phyloP scores from a whole-genome alignment of 805 yeast species.

The Myxozyma udenii region DNA sequence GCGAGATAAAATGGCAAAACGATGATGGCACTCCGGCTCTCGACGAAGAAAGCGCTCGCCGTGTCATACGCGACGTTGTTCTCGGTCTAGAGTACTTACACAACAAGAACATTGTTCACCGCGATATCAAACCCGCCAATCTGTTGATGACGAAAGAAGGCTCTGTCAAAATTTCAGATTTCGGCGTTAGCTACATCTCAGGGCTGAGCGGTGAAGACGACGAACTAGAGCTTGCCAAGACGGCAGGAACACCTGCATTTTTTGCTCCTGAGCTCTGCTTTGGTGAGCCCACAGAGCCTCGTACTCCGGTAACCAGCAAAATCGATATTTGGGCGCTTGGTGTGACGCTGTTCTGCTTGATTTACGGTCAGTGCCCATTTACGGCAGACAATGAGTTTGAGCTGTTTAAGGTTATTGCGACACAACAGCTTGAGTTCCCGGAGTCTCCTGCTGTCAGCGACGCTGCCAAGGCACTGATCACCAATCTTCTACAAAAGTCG shows the following conservation, averaged over 20 bases:
- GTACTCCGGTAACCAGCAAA: conserved; percentile 65
- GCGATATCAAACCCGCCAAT: conserved; percentile 96
- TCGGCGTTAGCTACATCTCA: conserved; percentile 84
- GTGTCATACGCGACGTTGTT: conserved; percentile 76
- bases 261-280: conserved; percentile 90
- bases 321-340: conserved; percentile 99
- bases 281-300: conserved; percentile 44
- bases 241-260: conserved; percentile 97
- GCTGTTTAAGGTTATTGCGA: conserved; percentile 75
- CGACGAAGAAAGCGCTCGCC: conserved; percentile 62
- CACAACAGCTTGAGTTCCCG: conserved; percentile 60
- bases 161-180: conserved; percentile 88
- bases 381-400: conserved; percentile 83
- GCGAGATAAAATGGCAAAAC: conserved; percentile 82
- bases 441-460: conserved; percentile 30
- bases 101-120: conserved; percentile 83
- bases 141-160: conserved; percentile 66
- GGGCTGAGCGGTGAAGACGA: conserved; percentile 30
- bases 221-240: conserved; percentile 85
- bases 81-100: conserved; percentile 88
- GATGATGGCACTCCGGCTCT: conserved; percentile 57
- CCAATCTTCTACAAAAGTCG: conserved; percentile 62
- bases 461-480: conserved; percentile 53
- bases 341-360: conserved; percentile 79
- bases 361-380: conserved; percentile 88